These are phyloP conservation scores for Populus euphratica DNA, from an alignment of 345 rosid genomes.

Conservation along the genomic window DNA sequence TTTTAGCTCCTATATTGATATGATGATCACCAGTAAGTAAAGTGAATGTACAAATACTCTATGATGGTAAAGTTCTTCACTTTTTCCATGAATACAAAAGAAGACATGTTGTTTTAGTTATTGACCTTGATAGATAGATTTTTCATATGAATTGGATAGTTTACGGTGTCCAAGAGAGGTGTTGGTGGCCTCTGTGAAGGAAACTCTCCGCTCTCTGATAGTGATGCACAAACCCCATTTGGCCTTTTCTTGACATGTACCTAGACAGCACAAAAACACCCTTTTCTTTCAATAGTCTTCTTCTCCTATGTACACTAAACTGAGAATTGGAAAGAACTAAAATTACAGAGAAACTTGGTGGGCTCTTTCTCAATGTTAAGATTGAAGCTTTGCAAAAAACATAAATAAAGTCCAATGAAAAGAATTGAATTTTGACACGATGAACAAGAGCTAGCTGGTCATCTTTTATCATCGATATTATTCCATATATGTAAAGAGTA, in stretches of 20 bases:
- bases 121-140: conserved; percentile 75
- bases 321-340: neutral
- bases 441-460: neutral
- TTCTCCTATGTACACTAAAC: neutral
- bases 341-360: neutral
- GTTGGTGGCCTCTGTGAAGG: conserved; percentile 76
- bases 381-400: neutral
- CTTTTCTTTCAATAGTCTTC: conserved; percentile 16
- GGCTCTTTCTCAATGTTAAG: neutral
- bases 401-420: neutral
- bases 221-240: conserved; percentile 58
- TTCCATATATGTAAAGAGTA: neutral
- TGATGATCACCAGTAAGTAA: neutral
- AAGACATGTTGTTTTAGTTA: neutral
- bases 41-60: neutral
- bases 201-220: conserved; percentile 70
- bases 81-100: neutral
- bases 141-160: conserved; percentile 93
- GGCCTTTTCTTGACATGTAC: conserved; percentile 50
- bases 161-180: conserved; percentile 87
- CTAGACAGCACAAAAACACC: conserved; percentile 30
- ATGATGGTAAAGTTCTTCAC: neutral
- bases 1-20: conserved; percentile 58
- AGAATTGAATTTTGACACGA: conserved; percentile 6
- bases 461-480: no score